Evolutionary conservation across 2,329 filamentous ascomycete species (phyloP).

Genomic region (Colletotrichum musae): DNA sequence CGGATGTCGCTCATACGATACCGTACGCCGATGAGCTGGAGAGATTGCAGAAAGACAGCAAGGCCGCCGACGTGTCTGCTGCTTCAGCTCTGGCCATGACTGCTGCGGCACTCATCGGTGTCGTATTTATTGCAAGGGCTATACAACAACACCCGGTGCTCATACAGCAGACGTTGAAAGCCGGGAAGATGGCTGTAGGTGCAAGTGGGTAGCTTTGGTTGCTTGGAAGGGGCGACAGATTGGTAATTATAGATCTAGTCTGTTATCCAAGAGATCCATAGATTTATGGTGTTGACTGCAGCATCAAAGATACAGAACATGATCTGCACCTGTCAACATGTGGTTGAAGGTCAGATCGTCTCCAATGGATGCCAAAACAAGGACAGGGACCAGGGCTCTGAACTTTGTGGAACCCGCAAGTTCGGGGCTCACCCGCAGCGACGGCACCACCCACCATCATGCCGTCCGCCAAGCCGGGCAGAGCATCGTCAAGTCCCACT

Average conservation of each 20-base stretch:
- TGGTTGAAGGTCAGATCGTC: background rate
- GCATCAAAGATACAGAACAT: too few species aligned
- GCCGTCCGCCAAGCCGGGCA: background rate
- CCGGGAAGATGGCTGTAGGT: background rate
- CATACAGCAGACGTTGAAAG: background rate
- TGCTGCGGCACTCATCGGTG: background rate
- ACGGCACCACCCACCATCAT: background rate
- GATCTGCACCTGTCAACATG: background rate
- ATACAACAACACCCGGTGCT: background rate
- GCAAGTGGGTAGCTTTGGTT: too few species aligned
- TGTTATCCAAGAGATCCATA: too few species aligned
- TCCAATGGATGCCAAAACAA: background rate
- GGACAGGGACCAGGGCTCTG: background rate
- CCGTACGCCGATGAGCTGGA: conserved; percentile 8
- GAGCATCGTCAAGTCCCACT: background rate
- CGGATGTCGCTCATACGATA: background rate
- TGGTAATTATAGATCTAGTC: too few species aligned
- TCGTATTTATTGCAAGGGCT: background rate
- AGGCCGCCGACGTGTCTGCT: background rate
- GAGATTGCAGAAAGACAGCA: background rate
- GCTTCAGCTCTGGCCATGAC: background rate
- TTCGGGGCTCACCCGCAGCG: background rate
- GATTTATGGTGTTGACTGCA: too few species aligned
- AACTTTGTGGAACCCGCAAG: background rate
- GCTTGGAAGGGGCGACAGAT: too few species aligned